Conservation (phyloP, 352 stramenopile genomes). For the Phytophthora constricta region DNA sequence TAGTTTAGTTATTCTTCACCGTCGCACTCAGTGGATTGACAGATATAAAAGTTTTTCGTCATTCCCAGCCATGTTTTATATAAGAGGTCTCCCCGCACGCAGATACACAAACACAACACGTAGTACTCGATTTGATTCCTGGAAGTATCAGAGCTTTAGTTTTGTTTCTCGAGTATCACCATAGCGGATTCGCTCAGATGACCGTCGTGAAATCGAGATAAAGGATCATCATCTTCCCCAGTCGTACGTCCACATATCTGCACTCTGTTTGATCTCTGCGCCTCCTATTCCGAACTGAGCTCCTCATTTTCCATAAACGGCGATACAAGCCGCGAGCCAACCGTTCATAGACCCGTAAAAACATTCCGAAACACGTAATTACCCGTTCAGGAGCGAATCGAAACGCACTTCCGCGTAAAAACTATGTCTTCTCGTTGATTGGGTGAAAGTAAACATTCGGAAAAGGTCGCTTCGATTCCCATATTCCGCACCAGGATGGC, state of each 20-base stretch:
- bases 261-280: not conserved
- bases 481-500: slow-evolving; percentile 12
- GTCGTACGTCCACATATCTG: slow-evolving; percentile 11
- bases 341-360: slow-evolving; percentile 20
- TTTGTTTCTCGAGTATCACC: slow-evolving; percentile 90
- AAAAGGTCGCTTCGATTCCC: slow-evolving; percentile 8
- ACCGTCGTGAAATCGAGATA: slow-evolving; percentile 93
- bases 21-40: slow-evolving; percentile 84
- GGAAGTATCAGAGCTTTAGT: slow-evolving; percentile 81
- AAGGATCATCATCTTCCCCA: slow-evolving; percentile 87
- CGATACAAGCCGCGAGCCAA: not conserved
- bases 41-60: slow-evolving; percentile 77
- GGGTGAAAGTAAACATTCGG: slow-evolving; percentile 6
- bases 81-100: too few species aligned
- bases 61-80: too few species aligned
- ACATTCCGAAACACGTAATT: slow-evolving; percentile 26
- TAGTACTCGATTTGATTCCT: slow-evolving; percentile 19
- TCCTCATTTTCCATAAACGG: too few species aligned
- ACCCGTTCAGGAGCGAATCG: slow-evolving; percentile 6
- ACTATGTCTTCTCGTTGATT: slow-evolving; percentile 19
- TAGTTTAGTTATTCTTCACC: slow-evolving; percentile 77
- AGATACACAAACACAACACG: slow-evolving; percentile 22
- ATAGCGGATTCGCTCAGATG: slow-evolving; percentile 82
- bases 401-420: not conserved
- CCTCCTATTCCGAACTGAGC: slow-evolving; percentile 25